These are phyloP conservation scores for Candida berthetii DNA, from an alignment of 805 yeast genomes.

Conservation along the genomic window DNA sequence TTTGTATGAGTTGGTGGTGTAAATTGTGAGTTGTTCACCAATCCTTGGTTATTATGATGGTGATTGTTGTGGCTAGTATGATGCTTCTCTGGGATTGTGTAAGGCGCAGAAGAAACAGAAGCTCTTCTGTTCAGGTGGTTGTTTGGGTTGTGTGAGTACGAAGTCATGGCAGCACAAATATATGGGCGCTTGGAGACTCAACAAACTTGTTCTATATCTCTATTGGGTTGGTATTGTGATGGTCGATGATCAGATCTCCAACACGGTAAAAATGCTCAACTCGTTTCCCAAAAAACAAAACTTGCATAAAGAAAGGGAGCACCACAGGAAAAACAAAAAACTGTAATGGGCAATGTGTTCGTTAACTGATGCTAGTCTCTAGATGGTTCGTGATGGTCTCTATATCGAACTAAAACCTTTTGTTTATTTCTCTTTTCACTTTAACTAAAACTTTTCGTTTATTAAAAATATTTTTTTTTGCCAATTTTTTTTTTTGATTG, in stretches of 20 bases:
- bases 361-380: no score
- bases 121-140: constrained; percentile 26
- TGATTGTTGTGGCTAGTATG: not conserved
- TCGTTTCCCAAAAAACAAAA: not conserved
- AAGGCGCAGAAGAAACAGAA: constrained; percentile 29
- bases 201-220: not conserved
- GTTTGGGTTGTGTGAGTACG: constrained; percentile 9
- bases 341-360: no score
- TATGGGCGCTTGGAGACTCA: no score
- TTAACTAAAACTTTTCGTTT: not conserved
- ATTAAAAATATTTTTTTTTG: constrained; percentile 1
- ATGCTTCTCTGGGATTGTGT: constrained; percentile 23
- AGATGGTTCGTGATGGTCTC: no score
- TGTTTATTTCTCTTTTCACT: not conserved
- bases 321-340: no score
- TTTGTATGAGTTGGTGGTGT: constrained; percentile 16
- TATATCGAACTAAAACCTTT: no score
- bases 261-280: not conserved
- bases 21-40: constrained; percentile 7
- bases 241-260: not conserved
- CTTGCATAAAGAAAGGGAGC: not conserved
- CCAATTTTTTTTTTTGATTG: not conserved
- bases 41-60: not conserved
- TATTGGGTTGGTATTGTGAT: not conserved
- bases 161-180: not conserved